Evolutionary conservation across 139 green algal genomes (phyloP).

Genomic region (Asterochloris erici): DNA sequence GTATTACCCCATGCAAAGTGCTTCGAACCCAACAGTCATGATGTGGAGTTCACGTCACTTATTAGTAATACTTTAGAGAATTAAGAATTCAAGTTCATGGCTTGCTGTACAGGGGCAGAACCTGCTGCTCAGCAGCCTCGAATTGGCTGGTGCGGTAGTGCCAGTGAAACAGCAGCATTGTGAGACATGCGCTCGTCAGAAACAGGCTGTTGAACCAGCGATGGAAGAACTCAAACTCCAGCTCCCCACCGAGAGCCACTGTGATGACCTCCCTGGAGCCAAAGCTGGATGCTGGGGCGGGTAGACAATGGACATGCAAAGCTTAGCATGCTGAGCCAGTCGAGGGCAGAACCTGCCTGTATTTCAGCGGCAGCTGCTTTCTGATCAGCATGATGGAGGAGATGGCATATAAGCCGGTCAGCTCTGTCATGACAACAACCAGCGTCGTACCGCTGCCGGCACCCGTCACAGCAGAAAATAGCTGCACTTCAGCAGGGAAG

Average conservation of each 20-base stretch:
- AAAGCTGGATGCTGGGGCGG: not conserved
- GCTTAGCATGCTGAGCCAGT: not conserved
- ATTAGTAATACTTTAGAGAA: too few relatives aligned
- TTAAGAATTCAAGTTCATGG: too few relatives aligned
- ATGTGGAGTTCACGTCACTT: too few relatives aligned
- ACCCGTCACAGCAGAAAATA: slow-evolving; percentile 55
- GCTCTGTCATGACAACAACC: slow-evolving; percentile 73
- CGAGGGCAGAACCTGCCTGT: slow-evolving; percentile 31
- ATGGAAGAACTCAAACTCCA: slow-evolving; percentile 87
- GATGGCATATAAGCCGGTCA: slow-evolving; percentile 79
- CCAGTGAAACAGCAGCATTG: slow-evolving; percentile 38
- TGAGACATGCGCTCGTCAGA: slow-evolving; percentile 45
- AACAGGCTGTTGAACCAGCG: slow-evolving; percentile 63
- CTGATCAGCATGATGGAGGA: slow-evolving; percentile 82
- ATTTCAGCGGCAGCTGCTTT: slow-evolving; percentile 66
- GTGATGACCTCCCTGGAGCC: slow-evolving; percentile 43
- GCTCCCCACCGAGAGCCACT: slow-evolving; percentile 64
- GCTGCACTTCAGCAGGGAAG: slow-evolving; percentile 18
- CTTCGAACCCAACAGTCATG: too few relatives aligned
- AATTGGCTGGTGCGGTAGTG: slow-evolving; percentile 3
- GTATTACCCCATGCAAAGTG: too few relatives aligned
- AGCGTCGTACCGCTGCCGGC: slow-evolving; percentile 44
- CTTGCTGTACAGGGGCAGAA: too few relatives aligned
- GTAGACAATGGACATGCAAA: not conserved
- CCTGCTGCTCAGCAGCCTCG: too few relatives aligned